These are phyloP conservation scores for Aspergillus terreus DNA, from an alignment of 2,329 filamentous ascomycete species.

Conservation along the genomic window DNA sequence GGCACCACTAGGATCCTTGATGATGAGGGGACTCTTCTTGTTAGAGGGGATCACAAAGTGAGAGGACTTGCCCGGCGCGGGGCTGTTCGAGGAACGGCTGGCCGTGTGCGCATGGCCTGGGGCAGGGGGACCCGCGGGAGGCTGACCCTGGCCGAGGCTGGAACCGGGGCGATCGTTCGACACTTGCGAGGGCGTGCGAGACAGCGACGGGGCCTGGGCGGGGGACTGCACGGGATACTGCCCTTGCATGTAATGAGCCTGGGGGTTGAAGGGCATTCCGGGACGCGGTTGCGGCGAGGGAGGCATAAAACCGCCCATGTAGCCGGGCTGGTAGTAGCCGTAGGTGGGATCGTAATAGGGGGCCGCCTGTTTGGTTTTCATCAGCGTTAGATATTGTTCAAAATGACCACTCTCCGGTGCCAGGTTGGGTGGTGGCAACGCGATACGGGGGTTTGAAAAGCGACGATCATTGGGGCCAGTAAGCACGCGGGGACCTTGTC, in stretches of 20 bases:
- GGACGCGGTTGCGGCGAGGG: conserved; percentile 46
- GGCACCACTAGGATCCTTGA: conserved; percentile 80
- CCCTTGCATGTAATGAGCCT: conserved; percentile 47
- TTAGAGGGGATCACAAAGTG: conserved; percentile 60
- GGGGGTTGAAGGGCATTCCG: conserved; percentile 48
- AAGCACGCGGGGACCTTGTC: conserved; percentile 24
- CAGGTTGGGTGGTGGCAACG: conserved; percentile 51
- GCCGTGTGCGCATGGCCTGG: conserved; percentile 46
- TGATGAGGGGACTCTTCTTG: conserved; percentile 73
- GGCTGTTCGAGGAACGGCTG: conserved; percentile 54
- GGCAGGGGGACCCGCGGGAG: conserved; percentile 48
- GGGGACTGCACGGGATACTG: conserved; percentile 49
- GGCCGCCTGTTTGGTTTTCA: conserved; percentile 57
- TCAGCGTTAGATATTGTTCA: conserved; percentile 67
- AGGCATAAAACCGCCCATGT: conserved; percentile 41
- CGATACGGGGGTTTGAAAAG: conserved; percentile 12
- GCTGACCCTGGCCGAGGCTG: conserved; percentile 57
- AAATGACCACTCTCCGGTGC: conserved; percentile 67
- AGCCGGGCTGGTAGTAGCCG: conserved; percentile 40
- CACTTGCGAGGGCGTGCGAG: conserved; percentile 75
- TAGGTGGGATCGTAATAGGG: conserved; percentile 45
- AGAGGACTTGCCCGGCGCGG: conserved; percentile 56
- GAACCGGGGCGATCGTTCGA: conserved; percentile 64
- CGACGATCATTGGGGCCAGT: conserved; percentile 20
- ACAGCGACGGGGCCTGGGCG: conserved; percentile 67